A percentile compares a stretch with the other conserved stretches of the same genome.
phyloP scores from a whole-genome alignment of 257 asterid species.

The Lycium barbarum region DNA sequence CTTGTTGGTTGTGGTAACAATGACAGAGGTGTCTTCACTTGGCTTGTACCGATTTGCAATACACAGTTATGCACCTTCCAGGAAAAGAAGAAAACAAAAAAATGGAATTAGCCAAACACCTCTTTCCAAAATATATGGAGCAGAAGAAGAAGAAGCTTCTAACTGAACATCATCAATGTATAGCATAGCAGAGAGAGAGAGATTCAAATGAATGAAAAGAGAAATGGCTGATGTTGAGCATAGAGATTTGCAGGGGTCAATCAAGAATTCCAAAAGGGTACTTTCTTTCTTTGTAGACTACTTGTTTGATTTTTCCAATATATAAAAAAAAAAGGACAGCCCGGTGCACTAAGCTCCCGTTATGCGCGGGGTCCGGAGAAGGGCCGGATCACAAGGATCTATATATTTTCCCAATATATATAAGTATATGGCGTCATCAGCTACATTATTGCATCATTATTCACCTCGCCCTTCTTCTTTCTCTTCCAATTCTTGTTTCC shows the following conservation, averaged over 20 bases:
- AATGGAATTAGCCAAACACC: neutral
- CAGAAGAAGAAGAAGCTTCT: neutral
- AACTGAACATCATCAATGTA: too few relatives aligned
- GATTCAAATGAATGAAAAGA: too few relatives aligned
- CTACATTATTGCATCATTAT: conserved; percentile 47
- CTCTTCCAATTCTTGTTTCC: conserved; percentile 38
- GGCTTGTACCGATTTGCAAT: neutral
- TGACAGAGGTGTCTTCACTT: neutral
- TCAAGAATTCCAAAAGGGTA: neutral
- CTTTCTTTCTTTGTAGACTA: neutral
- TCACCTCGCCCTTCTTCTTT: conserved; percentile 49
- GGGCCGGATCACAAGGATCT: too few relatives aligned
- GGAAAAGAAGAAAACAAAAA: neutral
- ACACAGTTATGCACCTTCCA: neutral
- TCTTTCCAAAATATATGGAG: neutral
- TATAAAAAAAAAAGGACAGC: too few relatives aligned
- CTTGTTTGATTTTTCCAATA: neutral
- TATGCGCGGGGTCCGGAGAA: too few relatives aligned
- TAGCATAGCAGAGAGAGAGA: too few relatives aligned
- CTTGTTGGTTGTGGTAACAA: neutral
- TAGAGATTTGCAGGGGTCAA: too few relatives aligned
- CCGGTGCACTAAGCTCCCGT: too few relatives aligned
- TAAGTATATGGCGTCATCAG: conserved; percentile 44
- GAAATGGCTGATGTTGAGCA: too few relatives aligned
- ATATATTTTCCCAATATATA: conserved; percentile 19